Base-by-base conservation (phyloP, 2,329 filamentous ascomycete genomes). In the Fusarium dimerum region DNA sequence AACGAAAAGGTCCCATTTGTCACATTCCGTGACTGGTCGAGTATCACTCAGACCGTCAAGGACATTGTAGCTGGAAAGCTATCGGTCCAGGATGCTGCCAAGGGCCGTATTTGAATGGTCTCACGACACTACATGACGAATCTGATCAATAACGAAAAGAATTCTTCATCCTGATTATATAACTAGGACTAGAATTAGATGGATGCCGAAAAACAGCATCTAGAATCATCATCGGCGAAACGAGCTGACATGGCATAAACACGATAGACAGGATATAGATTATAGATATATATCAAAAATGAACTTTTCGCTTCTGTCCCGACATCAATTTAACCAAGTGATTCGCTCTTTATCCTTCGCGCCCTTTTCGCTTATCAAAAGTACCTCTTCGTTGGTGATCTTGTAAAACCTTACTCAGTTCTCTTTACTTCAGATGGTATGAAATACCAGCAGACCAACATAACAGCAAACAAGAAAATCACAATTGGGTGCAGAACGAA, bases 1-100 rank as follows among this genome's bases (percentile, higher is more conserved):
- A 85, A 84, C 49, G 85, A 96, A 71, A 83, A 88, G 10, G 86
- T 96, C 17, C 92, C 92, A 0, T 97, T 95, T 71, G 93, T 90
- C 13, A 85, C 89, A 3, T 97, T 97, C 70, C 80, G 89, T 64
- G 85, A 92, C 75, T 97, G 93, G 84, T 83, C 82, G 7, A 84
- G 86, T 57, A 96, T 96, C 66, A 78, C 90, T 44, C 78, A 82
- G 55, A 88, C 87, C 30, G 87, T 90, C 55, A 86, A 90, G 76
- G 85, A 88, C 53, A 90, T 97, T 65, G 80, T 79, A n/a, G 83
- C 83, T 32, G 90, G 90, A 20, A 86, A 87, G 70, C 82, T 81
- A 15, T 86, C 80, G 18, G 84, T 91, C 8, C 77, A 89, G 64
- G 83, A 89, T 43, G 87, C 90, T 20, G 89, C 90, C 34, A 74